Conservation (phyloP, 345 rosid species). For the Sisymbrium altissimum region DNA sequence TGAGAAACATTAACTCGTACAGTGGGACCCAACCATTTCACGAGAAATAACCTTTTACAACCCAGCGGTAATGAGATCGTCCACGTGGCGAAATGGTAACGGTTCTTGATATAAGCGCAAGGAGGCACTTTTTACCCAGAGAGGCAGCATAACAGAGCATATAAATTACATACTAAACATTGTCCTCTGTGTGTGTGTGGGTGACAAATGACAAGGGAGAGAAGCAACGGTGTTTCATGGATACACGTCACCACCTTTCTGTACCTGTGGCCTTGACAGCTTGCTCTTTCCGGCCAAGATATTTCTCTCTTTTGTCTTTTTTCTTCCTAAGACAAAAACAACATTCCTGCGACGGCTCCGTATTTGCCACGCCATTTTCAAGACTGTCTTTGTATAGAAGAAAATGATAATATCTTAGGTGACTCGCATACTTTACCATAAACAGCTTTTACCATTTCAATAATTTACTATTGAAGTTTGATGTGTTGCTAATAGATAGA, state of each 20-base stretch:
- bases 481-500: too few relatives aligned
- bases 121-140: constrained; percentile 7
- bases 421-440: too few relatives aligned
- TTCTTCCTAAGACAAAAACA: not conserved
- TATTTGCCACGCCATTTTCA: constrained; percentile 7
- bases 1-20: not conserved
- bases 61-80: not conserved
- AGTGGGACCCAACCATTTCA: constrained; percentile 13
- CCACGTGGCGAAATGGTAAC: constrained; percentile 11
- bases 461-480: too few relatives aligned
- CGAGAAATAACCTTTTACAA: constrained; percentile 12
- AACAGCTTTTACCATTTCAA: not conserved
- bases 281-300: not conserved
- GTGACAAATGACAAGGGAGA: not conserved
- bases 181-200: not conserved
- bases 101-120: not conserved
- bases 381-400: not conserved
- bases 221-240: not conserved
- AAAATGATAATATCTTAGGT: too few relatives aligned
- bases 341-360: constrained; percentile 11
- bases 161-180: too few relatives aligned
- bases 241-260: constrained; percentile 14
- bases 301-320: constrained; percentile 6
- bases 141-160: not conserved
- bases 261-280: not conserved